Evolutionary conservation across 139 green algal genomes (phyloP).

Genomic region (Chlamydomonas incerta): DNA sequence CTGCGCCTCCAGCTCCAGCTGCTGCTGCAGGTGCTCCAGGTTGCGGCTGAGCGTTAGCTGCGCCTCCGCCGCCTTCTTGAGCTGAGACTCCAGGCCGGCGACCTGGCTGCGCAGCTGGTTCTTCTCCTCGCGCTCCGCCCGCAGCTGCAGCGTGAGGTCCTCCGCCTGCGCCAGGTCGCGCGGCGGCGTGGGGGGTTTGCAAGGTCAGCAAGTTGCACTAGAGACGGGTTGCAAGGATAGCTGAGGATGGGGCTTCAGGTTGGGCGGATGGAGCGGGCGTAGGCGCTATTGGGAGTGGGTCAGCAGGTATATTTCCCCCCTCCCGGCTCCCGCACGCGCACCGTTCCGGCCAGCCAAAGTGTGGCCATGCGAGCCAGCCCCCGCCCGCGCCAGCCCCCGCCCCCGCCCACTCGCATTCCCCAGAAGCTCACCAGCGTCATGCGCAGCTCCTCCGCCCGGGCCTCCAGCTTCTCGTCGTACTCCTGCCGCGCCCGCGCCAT

Average conservation of each 20-base stretch:
- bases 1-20: slow-evolving; percentile 13
- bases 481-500: slow-evolving; percentile 6
- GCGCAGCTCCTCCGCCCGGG: slow-evolving; percentile 36
- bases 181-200: no score
- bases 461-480: slow-evolving; percentile 28
- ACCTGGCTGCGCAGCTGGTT: slow-evolving; percentile 25
- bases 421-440: slow-evolving; percentile 35
- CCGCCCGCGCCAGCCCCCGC: slow-evolving; percentile 28
- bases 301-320: no score
- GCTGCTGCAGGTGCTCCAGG: slow-evolving; percentile 16
- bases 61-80: slow-evolving; percentile 12
- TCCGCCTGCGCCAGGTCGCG: slow-evolving; percentile 45
- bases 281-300: no score
- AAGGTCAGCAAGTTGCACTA: no score
- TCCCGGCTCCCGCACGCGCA: no score
- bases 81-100: slow-evolving; percentile 18
- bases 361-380: no score
- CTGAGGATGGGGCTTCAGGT: no score
- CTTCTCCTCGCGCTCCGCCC: slow-evolving; percentile 37
- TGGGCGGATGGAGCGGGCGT: no score
- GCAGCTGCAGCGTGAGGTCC: slow-evolving; percentile 43
- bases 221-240: no score
- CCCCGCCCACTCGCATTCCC: no score
- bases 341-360: no score
- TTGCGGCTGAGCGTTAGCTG: slow-evolving; percentile 1